These are phyloP conservation scores for Cinnamomum chago DNA, from an alignment of 164 flowering plant species.

Conservation along the genomic window DNA sequence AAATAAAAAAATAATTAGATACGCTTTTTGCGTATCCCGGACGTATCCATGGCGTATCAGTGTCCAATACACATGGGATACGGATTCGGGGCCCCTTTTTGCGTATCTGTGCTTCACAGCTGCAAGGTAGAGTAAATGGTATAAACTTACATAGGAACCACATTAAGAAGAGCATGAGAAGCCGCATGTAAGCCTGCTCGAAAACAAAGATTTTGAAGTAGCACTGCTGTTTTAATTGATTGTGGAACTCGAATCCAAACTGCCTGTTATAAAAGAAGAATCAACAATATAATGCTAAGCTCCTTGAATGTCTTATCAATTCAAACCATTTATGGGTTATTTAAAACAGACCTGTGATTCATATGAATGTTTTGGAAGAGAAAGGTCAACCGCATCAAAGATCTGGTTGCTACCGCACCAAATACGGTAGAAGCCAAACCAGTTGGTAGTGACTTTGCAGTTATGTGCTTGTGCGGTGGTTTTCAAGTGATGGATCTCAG, in stretches of 20 bases:
- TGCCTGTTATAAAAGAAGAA: slow-evolving; percentile 43
- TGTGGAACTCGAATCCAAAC: slow-evolving; percentile 88
- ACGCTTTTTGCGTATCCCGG: too few species aligned
- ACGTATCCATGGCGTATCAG: too few species aligned
- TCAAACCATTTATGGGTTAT: background rate
- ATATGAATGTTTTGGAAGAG: slow-evolving; percentile 74
- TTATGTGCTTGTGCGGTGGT: slow-evolving; percentile 62
- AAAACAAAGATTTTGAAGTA: slow-evolving; percentile 38
- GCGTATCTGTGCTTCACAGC: too few species aligned
- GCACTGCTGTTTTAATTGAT: slow-evolving; percentile 52
- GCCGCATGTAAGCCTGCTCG: slow-evolving; percentile 94
- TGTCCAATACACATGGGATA: too few species aligned
- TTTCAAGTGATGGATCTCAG: slow-evolving; percentile 21
- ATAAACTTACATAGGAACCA: slow-evolving; percentile 77
- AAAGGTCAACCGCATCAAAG: slow-evolving; percentile 69
- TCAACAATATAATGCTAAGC: background rate
- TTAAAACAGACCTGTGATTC: slow-evolving; percentile 66
- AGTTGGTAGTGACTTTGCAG: slow-evolving; percentile 84
- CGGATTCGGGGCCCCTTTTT: too few species aligned
- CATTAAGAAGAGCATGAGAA: slow-evolving; percentile 78
- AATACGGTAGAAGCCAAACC: slow-evolving; percentile 84
- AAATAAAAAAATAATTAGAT: too few species aligned
- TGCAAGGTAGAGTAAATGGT: background rate
- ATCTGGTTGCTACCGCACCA: slow-evolving; percentile 55
- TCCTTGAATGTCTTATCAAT: slow-evolving; percentile 4